Percentiles rank a stretch among this genome's conserved stretches.
phyloP scores from a whole-genome alignment of 257 asterid genomes.

The Plantago elongata region DNA sequence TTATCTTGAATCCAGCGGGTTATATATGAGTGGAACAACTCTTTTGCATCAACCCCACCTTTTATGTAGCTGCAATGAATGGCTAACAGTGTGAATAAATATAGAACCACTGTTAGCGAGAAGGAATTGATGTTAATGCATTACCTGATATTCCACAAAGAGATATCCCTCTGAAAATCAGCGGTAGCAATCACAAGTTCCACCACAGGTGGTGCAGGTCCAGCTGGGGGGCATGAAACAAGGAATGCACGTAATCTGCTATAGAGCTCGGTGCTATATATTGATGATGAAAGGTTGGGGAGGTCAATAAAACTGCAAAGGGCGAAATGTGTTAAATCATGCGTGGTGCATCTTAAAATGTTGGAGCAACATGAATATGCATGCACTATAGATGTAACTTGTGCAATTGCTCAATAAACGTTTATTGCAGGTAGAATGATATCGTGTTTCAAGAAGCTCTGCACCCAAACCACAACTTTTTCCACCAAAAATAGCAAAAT shows the following conservation, averaged over 20 bases:
- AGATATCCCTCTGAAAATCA: constrained; percentile 83
- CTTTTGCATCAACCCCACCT: constrained; percentile 90
- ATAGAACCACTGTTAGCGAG: neutral
- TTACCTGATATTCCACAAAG: constrained; percentile 77
- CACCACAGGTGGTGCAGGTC: constrained; percentile 68
- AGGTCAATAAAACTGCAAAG: constrained; percentile 77
- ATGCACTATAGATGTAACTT: neutral
- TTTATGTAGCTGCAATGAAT: constrained; percentile 58
- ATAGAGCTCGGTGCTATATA: constrained; percentile 77
- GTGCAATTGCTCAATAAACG: neutral
- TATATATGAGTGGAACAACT: constrained; percentile 71
- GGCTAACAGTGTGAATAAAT: constrained; percentile 12
- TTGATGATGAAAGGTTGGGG: constrained; percentile 74
- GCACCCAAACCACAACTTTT: no score
- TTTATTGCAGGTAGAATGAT: neutral
- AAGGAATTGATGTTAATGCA: neutral
- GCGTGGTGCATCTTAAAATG: neutral
- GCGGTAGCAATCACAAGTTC: constrained; percentile 80
- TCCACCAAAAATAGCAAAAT: no score
- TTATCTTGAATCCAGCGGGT: constrained; percentile 82
- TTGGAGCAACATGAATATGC: neutral
- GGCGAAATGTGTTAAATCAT: constrained; percentile 13
- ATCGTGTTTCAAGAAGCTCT: neutral
- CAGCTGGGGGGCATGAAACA: constrained; percentile 73
- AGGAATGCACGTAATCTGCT: constrained; percentile 75